Evolutionary conservation across 257 asterid genomes (phyloP).

Genomic region (Solanum acaule): DNA sequence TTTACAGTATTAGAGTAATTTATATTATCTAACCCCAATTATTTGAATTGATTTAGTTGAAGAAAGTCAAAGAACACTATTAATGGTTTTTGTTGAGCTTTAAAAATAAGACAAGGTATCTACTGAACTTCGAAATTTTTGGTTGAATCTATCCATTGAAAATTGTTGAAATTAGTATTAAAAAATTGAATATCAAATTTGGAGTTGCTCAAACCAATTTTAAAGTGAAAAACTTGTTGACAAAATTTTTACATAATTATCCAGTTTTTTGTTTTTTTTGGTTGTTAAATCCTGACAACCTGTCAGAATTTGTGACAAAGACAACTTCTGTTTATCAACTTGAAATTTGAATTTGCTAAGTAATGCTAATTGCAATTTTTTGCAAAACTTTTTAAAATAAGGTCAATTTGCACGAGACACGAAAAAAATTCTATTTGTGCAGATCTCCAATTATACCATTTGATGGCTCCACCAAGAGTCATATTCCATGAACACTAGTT

Average conservation of each 20-base stretch:
- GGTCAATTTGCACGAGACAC: neutral
- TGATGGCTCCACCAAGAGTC: neutral
- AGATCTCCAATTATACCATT: neutral
- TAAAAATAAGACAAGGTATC: neutral
- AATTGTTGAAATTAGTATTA: neutral
- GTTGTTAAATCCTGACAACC: neutral
- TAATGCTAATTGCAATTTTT: neutral
- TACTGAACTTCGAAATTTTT: neutral
- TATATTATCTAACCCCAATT: neutral
- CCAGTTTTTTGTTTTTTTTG: too few relatives aligned
- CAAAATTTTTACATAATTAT: neutral
- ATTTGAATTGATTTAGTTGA: neutral
- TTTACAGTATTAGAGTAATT: neutral
- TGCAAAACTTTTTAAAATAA: neutral
- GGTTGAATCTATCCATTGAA: neutral
- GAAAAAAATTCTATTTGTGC: neutral
- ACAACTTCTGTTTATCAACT: neutral
- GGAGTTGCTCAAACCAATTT: neutral
- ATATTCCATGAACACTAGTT: neutral
- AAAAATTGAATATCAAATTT: neutral
- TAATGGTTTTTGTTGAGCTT: neutral
- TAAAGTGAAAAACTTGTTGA: neutral
- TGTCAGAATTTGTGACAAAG: neutral
- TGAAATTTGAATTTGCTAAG: neutral
- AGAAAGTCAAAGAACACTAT: neutral